These are phyloP conservation scores for Xylaria sp. DNA, from an alignment of 2,329 filamentous ascomycete genomes.

Conservation along the genomic window DNA sequence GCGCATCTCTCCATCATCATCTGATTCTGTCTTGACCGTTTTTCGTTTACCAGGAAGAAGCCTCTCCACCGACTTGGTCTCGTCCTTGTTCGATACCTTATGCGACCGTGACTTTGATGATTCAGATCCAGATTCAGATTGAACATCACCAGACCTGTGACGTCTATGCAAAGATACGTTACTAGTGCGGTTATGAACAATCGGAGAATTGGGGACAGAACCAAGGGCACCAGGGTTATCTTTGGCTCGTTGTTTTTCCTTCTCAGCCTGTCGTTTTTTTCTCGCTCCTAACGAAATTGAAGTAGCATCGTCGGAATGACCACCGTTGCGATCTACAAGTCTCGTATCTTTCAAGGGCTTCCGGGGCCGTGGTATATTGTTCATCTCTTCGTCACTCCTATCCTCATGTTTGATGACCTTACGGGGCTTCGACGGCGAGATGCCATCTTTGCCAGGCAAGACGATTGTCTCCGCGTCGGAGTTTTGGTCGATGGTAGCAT, in stretches of 20 bases:
- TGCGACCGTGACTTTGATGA: constrained; percentile 56
- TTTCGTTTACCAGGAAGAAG: constrained; percentile 64
- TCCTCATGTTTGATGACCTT: constrained; percentile 74
- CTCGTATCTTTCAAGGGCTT: constrained; percentile 52
- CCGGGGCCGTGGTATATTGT: constrained; percentile 48
- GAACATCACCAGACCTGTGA: constrained; percentile 53
- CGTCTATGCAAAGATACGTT: constrained; percentile 51
- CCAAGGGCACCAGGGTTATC: constrained; percentile 67
- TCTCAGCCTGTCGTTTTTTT: constrained; percentile 63
- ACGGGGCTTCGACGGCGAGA: constrained; percentile 70
- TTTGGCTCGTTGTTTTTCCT: constrained; percentile 57
- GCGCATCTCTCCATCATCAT: constrained; percentile 65
- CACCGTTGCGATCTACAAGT: constrained; percentile 44
- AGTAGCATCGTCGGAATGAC: constrained; percentile 50
- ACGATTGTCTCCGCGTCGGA: constrained; percentile 80
- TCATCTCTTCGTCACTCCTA: constrained; percentile 65
- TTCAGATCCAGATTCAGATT: constrained; percentile 67
- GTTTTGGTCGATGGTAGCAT: constrained; percentile 64
- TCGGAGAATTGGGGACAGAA: constrained; percentile 67
- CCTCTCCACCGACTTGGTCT: constrained; percentile 59
- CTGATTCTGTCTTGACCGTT: constrained; percentile 63
- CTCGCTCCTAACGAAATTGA: constrained; percentile 53
- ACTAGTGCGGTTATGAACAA: constrained; percentile 50
- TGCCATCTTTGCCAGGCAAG: constrained; percentile 70
- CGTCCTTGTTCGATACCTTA: constrained; percentile 60